Base-by-base conservation (phyloP, 1,284 basidiomycete species). In the Cutaneotrichosporon cavernicola region DNA sequence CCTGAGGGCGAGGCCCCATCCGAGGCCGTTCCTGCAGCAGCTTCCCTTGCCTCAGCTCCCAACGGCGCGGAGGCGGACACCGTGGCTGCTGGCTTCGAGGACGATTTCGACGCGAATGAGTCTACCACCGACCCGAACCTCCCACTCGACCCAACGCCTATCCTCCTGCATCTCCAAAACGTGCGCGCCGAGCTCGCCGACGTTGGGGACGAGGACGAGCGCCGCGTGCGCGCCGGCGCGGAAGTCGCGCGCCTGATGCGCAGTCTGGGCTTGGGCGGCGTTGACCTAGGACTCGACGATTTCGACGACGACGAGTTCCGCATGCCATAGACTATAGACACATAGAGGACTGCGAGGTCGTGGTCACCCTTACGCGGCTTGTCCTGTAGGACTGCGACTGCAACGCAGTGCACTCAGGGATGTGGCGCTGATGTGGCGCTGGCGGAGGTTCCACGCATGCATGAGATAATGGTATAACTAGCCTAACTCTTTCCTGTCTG, bases 161-260 rank as follows among this genome's bases (percentile, higher is more conserved):
- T 79, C 13, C 66, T 79, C 1, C 53, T 75, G 13, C 77, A 78
- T 57, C 64, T 79, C 7, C 74, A 79, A 59, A 58, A 67, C 16
- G 73, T 79, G 10, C 69, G 77, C 21, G 72, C 70, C 2, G 76
- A 80, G 61, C 61, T 80, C 7, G 65, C 73, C 9, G 64, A 61
- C 2, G 63, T 80, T 14, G 62, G 60, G 21, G 69, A 77, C 62
- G 73, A 76, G 61, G 77, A 79, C 63, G 74, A 75, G 69, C 65
- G 77, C 8, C 56, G 77, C 21, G 61, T 67, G 8, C 60, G 73
- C 13, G 79, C 79, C 0, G 79, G 70, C 11, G 67, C 61, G 36
- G 77, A 79, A 62, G 79, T 80, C 4, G 69, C 66, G 50, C 67
- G 70, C 51, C 69, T 80, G 30, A 68, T 80, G 70, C 60, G 65